Evolutionary conservation across 2,329 filamentous ascomycete genomes (phyloP).

Genomic region (Colletotrichum higginsianum): DNA sequence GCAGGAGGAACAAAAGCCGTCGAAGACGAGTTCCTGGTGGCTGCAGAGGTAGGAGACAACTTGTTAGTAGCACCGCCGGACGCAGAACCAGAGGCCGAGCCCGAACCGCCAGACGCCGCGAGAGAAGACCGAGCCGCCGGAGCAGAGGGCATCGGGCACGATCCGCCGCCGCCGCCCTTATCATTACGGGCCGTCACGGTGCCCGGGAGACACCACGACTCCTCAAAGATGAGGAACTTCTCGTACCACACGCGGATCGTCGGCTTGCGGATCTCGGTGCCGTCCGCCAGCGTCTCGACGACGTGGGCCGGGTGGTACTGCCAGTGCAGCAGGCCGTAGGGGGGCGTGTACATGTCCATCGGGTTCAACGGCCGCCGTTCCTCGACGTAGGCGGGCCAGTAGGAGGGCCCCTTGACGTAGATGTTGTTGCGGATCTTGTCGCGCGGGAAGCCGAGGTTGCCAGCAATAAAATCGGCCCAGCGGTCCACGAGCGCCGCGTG

Average conservation of each 20-base stretch:
- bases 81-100: no score
- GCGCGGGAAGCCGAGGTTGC: constrained; percentile 6
- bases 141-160: no score
- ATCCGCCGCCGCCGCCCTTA: no score
- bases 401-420: constrained; percentile 2
- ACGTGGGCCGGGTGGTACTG: constrained; percentile 28
- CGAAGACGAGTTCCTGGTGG: no score
- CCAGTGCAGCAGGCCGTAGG: constrained; percentile 16
- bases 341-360: constrained; percentile 11
- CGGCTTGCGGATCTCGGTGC: constrained; percentile 5
- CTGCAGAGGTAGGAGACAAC: no score
- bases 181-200: no score
- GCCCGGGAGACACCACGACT: no score
- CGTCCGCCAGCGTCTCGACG: background rate
- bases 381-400: constrained; percentile 7
- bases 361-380: background rate
- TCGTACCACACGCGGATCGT: constrained; percentile 20
- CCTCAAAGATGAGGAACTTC: background rate
- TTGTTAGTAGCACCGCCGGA: no score
- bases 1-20: no score
- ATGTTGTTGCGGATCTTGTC: background rate
- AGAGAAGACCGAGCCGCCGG: no score
- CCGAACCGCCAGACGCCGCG: no score
- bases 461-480: constrained; percentile 1
- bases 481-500: background rate